These are phyloP conservation scores for Botrytis aclada DNA, from an alignment of 2,329 filamentous ascomycete species.

Conservation along the genomic window DNA sequence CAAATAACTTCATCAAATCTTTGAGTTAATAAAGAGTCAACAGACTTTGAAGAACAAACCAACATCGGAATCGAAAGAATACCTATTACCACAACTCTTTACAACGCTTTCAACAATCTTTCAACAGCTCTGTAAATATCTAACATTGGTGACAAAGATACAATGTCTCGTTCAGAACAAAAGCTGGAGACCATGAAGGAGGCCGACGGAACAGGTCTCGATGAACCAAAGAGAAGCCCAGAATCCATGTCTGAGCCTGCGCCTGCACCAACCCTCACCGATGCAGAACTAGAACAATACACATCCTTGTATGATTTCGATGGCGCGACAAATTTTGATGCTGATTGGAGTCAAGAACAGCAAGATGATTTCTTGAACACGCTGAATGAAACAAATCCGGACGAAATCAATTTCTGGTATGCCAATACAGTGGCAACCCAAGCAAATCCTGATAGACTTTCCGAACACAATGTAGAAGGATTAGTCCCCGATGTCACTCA, in stretches of 20 bases:
- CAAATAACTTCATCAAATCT: neutral
- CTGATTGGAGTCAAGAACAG: neutral
- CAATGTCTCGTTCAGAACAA: neutral
- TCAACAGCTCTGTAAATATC: neutral
- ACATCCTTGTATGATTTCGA: neutral
- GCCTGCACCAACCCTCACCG: accelerated
- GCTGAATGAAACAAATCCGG: neutral
- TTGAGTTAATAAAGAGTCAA: neutral
- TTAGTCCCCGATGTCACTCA: neutral
- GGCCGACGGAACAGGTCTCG: neutral
- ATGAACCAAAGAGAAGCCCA: neutral
- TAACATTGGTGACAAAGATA: neutral
- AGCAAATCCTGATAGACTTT: neutral
- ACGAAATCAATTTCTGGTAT: neutral
- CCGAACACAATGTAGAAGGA: neutral
- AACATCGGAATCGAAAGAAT: neutral
- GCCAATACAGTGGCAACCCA: neutral
- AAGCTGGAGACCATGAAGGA: neutral
- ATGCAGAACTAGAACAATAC: neutral
- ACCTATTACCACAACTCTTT: neutral
- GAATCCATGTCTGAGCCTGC: too few species aligned
- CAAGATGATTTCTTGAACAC: neutral
- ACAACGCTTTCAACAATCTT: neutral
- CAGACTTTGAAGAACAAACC: too few species aligned
- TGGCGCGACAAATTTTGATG: neutral